Evolutionary conservation across 352 stramenopile genomes (phyloP).

Genomic region (Phytophthora brassicae): DNA sequence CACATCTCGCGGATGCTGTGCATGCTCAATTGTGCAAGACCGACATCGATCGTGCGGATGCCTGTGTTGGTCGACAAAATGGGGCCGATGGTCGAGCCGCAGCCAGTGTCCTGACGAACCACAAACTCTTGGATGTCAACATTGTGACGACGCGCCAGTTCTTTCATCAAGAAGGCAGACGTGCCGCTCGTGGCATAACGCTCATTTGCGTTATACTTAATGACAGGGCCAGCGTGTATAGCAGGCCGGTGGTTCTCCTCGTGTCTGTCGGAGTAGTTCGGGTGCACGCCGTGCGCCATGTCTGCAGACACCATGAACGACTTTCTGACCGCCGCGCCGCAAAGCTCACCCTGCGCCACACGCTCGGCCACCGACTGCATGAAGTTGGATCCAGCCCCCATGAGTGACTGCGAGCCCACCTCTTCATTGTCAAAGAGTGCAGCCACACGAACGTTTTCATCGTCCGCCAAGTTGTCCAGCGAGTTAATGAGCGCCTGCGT

Average conservation of each 20-base stretch:
- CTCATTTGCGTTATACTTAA: conserved; percentile 99
- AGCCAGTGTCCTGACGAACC: conserved; percentile 95
- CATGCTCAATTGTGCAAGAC: conserved; percentile 97
- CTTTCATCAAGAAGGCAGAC: conserved; percentile 92
- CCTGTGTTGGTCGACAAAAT: conserved; percentile 94
- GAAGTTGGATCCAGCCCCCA: conserved; percentile 86
- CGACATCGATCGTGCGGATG: conserved; percentile 97
- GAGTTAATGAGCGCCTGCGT: conserved; percentile 86
- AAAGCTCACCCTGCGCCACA: conserved; percentile 62
- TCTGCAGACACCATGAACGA: conserved; percentile 92
- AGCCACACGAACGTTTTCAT: conserved; percentile 89
- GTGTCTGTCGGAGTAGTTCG: conserved; percentile 97
- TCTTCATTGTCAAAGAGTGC: conserved; percentile 99
- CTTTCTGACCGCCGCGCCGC: conserved; percentile 57
- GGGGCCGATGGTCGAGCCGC: conserved; percentile 97
- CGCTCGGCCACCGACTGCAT: conserved; percentile 65
- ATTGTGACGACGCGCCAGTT: conserved; percentile 85
- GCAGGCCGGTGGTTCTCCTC: conserved; percentile 92
- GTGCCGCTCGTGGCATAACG: conserved; percentile 95
- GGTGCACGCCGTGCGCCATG: conserved; percentile 97
- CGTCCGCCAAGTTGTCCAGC: conserved; percentile 61
- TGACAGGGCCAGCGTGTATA: conserved; percentile 95
- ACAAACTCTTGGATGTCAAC: conserved; percentile 96
- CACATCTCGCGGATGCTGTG: conserved; percentile 97
- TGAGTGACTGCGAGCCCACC: conserved; percentile 90